These are phyloP conservation scores for Trypanosoma congolense DNA, from an alignment of 208 protist genomes.

Conservation along the genomic window DNA sequence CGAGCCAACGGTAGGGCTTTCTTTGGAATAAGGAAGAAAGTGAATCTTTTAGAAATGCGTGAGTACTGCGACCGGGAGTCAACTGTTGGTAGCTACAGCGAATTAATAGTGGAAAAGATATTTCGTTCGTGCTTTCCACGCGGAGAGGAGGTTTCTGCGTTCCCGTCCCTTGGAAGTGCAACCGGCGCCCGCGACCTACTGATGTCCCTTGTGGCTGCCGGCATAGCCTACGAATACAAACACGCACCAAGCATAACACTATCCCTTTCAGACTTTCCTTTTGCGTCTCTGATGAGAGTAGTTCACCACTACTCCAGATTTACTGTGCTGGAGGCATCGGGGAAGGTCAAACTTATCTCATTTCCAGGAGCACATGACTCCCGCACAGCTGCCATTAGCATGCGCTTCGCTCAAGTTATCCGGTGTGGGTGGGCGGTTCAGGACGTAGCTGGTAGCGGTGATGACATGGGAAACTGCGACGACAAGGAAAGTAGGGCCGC, in stretches of 20 bases:
- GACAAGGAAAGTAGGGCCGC: not conserved
- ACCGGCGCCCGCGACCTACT: slow-evolving; percentile 42
- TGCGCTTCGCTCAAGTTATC: slow-evolving; percentile 31
- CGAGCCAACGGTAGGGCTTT: slow-evolving; percentile 24
- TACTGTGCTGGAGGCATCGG: slow-evolving; percentile 64
- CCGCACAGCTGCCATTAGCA: slow-evolving; percentile 49
- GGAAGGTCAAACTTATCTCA: slow-evolving; percentile 63
- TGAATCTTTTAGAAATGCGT: slow-evolving; percentile 38
- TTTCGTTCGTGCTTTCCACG: slow-evolving; percentile 47
- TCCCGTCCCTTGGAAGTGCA: slow-evolving; percentile 30
- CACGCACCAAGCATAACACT: slow-evolving; percentile 53
- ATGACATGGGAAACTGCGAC: not conserved
- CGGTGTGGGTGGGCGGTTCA: slow-evolving; percentile 32
- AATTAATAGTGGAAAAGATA: slow-evolving; percentile 29
- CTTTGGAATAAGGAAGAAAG: slow-evolving; percentile 26
- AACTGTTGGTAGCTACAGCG: slow-evolving; percentile 29
- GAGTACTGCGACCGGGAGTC: slow-evolving; percentile 28
- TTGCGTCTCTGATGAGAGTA: slow-evolving; percentile 53
- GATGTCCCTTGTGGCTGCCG: slow-evolving; percentile 44
- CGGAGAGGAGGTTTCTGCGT: slow-evolving; percentile 45
- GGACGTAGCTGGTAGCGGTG: slow-evolving; percentile 23
- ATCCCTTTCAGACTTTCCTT: slow-evolving; percentile 60
- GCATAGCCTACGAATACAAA: slow-evolving; percentile 65
- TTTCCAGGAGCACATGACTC: slow-evolving; percentile 82
- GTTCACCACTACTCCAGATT: slow-evolving; percentile 33